These are phyloP conservation scores for Psilocybe subaeruginosa DNA, from an alignment of 768 basidiomycete species.

Conservation along the genomic window DNA sequence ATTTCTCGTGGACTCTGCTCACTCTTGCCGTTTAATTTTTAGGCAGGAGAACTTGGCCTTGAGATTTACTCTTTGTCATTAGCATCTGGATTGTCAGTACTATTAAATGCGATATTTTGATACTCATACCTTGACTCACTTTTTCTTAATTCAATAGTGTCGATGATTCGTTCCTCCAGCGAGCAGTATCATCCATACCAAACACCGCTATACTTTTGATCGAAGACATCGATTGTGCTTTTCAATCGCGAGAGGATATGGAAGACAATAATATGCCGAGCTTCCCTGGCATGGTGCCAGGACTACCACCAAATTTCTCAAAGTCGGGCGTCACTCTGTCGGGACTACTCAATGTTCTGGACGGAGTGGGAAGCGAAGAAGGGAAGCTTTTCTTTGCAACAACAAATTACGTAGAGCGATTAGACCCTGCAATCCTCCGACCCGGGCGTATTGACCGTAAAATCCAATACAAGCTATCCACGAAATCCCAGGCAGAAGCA, in stretches of 20 bases:
- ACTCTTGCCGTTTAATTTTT: not conserved
- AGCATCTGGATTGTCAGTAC: conserved; percentile 46
- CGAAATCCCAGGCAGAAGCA: conserved; percentile 43
- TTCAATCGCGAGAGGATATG: conserved; percentile 47
- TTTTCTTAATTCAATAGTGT: conserved; percentile 33
- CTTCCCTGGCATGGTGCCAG: conserved; percentile 12
- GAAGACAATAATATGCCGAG: conserved; percentile 11
- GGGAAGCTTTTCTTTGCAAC: conserved; percentile 67
- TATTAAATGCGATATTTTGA: too few species aligned
- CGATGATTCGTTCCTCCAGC: conserved; percentile 51
- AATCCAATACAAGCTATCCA: conserved; percentile 53
- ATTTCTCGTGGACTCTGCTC: not conserved
- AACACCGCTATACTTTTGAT: conserved; percentile 58
- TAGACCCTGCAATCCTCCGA: conserved; percentile 57
- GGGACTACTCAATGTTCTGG: conserved; percentile 59
- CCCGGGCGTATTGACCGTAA: conserved; percentile 62
- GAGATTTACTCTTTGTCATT: conserved; percentile 75
- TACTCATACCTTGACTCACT: not conserved
- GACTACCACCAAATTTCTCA: conserved; percentile 11
- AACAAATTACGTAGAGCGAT: conserved; percentile 39
- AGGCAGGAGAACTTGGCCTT: conserved; percentile 70
- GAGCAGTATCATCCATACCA: conserved; percentile 48
- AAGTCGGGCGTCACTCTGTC: conserved; percentile 50
- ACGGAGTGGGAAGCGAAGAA: conserved; percentile 64
- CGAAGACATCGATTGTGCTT: conserved; percentile 66